Conservation (phyloP, 2,329 filamentous ascomycete genomes). For the Amylocarpus encephaloides region DNA sequence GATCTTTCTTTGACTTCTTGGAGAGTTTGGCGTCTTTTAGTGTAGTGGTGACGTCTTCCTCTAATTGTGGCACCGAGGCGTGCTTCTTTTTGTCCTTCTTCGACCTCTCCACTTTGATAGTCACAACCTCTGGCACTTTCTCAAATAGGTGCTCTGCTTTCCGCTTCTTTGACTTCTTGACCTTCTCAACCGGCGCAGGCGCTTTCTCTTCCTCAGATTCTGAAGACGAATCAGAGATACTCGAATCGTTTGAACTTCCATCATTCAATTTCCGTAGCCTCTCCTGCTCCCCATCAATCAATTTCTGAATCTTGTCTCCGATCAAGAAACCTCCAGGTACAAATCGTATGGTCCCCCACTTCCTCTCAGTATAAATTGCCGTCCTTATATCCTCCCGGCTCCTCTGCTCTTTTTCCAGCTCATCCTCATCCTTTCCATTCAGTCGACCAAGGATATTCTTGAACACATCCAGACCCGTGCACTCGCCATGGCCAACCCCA, state of each 20-base stretch:
- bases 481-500: conserved; percentile 58
- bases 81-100: conserved; percentile 30
- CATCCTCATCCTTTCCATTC: conserved; percentile 78
- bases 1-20: conserved; percentile 31
- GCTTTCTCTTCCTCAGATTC: conserved; percentile 16
- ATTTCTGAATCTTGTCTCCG: conserved; percentile 48
- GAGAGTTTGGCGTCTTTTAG: conserved; percentile 28
- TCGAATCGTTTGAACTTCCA: conserved; percentile 8
- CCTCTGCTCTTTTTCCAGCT: conserved; percentile 63
- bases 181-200: conserved; percentile 13
- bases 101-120: conserved; percentile 28
- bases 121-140: conserved; percentile 17
- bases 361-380: conserved; percentile 65
- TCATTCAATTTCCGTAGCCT: conserved; percentile 27
- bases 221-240: conserved; percentile 10
- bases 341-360: conserved; percentile 78
- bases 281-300: conserved; percentile 34
- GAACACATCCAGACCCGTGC: conserved; percentile 81
- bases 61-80: conserved; percentile 6
- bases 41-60: conserved; percentile 2
- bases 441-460: conserved; percentile 80
- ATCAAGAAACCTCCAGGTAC: conserved; percentile 72
- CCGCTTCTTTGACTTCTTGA: conserved; percentile 34
- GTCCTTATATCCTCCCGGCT: conserved; percentile 64
- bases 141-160: conserved; percentile 40